Evolutionary conservation across 345 rosid genomes (phyloP).

Genomic region (Geranium rotundifolium): DNA sequence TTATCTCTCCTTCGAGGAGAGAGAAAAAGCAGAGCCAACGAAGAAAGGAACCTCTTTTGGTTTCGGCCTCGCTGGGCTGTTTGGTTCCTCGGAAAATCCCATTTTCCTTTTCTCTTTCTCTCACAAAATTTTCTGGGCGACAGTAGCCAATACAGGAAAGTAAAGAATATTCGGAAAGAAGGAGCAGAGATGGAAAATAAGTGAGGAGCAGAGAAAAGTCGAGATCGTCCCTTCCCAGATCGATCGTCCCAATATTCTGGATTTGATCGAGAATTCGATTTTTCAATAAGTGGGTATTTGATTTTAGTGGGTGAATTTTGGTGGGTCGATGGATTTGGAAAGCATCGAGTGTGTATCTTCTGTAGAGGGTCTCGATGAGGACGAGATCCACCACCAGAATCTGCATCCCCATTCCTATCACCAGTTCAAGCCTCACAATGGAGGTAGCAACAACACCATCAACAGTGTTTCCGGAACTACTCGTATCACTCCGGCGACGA

Average conservation of each 20-base stretch:
- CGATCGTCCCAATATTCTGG: conserved; percentile 1
- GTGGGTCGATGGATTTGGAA: conserved; percentile 44
- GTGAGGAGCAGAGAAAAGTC: not conserved
- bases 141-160: conserved; percentile 13
- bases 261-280: not conserved
- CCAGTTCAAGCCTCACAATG: conserved; percentile 43
- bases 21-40: conserved; percentile 6
- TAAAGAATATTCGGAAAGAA: conserved; percentile 1
- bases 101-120: conserved; percentile 12
- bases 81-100: conserved; percentile 14
- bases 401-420: conserved; percentile 24
- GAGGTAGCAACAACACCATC: conserved; percentile 13
- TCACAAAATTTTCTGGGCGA: conserved; percentile 6
- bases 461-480: conserved; percentile 41
- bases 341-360: conserved; percentile 59
- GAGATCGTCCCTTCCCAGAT: too few relatives aligned
- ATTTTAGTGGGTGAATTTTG: not conserved
- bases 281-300: not conserved
- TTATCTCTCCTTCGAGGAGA: not conserved
- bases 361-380: conserved; percentile 38
- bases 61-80: conserved; percentile 10
- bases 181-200: not conserved
- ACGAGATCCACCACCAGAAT: conserved; percentile 38
- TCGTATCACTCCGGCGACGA: conserved; percentile 52
- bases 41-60: conserved; percentile 24